Evolutionary conservation across 495 filamentous ascomycete genomes (phyloP).

Genomic region (Corynascus novoguineensis): DNA sequence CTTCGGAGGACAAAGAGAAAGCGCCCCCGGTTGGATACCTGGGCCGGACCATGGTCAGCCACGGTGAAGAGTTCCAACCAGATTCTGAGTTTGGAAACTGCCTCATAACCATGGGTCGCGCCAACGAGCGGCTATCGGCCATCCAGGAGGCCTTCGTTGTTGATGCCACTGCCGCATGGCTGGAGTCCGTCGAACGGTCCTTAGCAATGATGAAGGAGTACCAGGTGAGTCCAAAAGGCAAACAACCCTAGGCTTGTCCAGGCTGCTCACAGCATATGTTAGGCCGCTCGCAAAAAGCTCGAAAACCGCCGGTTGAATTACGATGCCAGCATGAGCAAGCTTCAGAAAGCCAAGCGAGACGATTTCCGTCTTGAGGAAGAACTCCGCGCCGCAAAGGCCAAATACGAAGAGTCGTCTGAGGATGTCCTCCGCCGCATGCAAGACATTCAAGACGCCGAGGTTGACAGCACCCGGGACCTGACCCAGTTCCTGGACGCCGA

Average conservation of each 20-base stretch:
- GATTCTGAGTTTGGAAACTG: conserved; percentile 92
- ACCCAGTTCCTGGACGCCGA: conserved; percentile 82
- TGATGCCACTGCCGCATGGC: conserved; percentile 80
- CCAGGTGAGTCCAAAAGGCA: conserved; percentile 52
- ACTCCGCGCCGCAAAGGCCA: conserved; percentile 82
- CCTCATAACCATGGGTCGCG: conserved; percentile 71
- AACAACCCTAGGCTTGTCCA: not conserved
- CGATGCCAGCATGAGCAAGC: conserved; percentile 83
- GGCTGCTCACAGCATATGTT: not conserved
- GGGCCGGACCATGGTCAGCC: conserved; percentile 80
- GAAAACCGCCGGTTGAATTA: conserved; percentile 86
- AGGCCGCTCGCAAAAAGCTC: conserved; percentile 90
- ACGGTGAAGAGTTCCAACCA: conserved; percentile 89
- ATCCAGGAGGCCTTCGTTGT: conserved; percentile 80
- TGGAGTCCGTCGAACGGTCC: conserved; percentile 84
- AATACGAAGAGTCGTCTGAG: conserved; percentile 93
- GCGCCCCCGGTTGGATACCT: conserved; percentile 73
- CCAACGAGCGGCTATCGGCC: conserved; percentile 82
- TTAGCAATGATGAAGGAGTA: conserved; percentile 97
- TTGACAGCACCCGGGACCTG: conserved; percentile 76
- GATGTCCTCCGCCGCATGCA: conserved; percentile 92
- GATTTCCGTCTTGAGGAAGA: conserved; percentile 94
- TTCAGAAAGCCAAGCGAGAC: conserved; percentile 89
- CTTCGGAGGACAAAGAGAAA: conserved; percentile 76
- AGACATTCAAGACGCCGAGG: conserved; percentile 90